Conservation (phyloP, 805 yeast genomes). For the Sugiyamaella boreocaroliniensis region DNA sequence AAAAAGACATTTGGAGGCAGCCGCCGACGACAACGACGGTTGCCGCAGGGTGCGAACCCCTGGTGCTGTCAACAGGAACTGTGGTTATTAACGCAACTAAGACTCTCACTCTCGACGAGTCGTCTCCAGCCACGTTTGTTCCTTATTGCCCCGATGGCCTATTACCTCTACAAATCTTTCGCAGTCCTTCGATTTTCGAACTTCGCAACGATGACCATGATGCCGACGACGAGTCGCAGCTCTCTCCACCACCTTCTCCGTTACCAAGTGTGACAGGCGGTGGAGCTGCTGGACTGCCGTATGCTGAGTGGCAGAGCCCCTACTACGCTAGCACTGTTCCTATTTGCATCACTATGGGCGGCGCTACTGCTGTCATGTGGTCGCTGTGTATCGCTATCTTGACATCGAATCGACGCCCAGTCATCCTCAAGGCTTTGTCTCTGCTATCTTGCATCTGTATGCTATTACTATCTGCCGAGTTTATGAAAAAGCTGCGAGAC, state of each 20-base stretch:
- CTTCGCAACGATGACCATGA: background rate
- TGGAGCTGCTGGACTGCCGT: background rate
- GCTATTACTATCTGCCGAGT: constrained; percentile 7
- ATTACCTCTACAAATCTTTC: constrained; percentile 8
- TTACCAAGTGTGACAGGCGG: background rate
- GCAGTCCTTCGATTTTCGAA: constrained; percentile 5
- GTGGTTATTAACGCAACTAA: constrained; percentile 10
- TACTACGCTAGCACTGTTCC: constrained; percentile 10
- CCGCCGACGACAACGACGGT: constrained; percentile 8
- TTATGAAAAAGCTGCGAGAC: background rate
- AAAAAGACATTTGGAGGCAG: constrained; percentile 11
- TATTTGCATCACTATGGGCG: constrained; percentile 8
- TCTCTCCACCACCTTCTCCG: background rate
- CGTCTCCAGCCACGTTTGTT: constrained; percentile 6
- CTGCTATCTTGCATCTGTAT: constrained; percentile 9
- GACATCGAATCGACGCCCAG: constrained; percentile 11
- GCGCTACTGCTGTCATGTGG: constrained; percentile 12
- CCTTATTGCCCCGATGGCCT: constrained; percentile 13
- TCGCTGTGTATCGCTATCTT: constrained; percentile 9
- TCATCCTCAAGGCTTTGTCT: constrained; percentile 3
- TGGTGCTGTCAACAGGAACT: constrained; percentile 12
- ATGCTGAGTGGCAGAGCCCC: constrained; percentile 11
- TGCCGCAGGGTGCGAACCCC: constrained; percentile 12
- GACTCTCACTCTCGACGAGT: constrained; percentile 5
- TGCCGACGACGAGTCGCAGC: background rate